Conservation (phyloP, 345 rosid genomes). For the Conringia planisiliqua region DNA sequence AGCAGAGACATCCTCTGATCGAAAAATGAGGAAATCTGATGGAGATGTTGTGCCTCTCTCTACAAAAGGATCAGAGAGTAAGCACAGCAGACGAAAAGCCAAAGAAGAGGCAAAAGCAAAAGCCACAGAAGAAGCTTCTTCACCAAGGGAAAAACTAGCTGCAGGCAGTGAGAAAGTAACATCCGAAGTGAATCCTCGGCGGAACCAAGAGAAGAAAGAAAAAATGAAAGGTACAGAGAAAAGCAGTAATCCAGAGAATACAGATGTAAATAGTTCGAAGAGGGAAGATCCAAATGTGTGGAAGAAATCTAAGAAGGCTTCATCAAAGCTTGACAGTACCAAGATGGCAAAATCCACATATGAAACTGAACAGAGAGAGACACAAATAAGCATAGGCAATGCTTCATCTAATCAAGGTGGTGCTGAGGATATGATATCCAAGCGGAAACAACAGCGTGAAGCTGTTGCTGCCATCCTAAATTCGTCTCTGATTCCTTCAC, state of each 20-base stretch:
- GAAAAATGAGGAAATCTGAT: slow-evolving; percentile 27
- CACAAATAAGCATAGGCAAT: slow-evolving; percentile 22
- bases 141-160: slow-evolving; percentile 32
- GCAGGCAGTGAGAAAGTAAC: slow-evolving; percentile 27
- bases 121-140: slow-evolving; percentile 35
- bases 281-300: slow-evolving; percentile 26
- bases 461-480: slow-evolving; percentile 84
- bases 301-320: slow-evolving; percentile 40
- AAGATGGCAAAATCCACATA: slow-evolving; percentile 29
- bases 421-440: slow-evolving; percentile 46
- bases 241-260: slow-evolving; percentile 6
- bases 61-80: slow-evolving; percentile 29
- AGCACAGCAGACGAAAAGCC: slow-evolving; percentile 31
- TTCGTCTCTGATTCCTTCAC: slow-evolving; percentile 75
- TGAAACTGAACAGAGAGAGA: slow-evolving; percentile 36
- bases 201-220: slow-evolving; percentile 33
- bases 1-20: slow-evolving; percentile 23
- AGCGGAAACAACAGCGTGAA: slow-evolving; percentile 79
- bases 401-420: slow-evolving; percentile 37
- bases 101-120: slow-evolving; percentile 41
- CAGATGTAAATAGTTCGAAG: slow-evolving; percentile 26
- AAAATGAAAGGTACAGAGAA: slow-evolving; percentile 29
- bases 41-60: slow-evolving; percentile 26
- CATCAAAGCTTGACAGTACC: slow-evolving; percentile 27
- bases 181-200: slow-evolving; percentile 26